Evolutionary conservation across 805 yeast genomes (phyloP), one percentile per base, ranked within the genome.

Genomic region (Suhomyces sp.): DNA sequence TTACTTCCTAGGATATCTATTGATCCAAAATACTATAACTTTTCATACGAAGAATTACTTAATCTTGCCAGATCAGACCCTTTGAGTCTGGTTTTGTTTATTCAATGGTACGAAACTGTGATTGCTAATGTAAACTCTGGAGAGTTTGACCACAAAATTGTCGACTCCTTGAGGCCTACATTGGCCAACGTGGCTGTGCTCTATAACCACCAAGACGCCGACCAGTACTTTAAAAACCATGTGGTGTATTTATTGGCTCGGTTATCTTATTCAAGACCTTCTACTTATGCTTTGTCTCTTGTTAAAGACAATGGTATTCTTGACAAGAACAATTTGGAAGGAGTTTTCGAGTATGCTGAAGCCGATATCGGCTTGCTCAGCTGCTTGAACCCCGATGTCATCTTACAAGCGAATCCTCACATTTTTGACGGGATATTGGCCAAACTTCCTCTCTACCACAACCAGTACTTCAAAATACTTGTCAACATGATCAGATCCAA

Each of bases 101-200:
- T 68, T 10, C 62, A 62, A 21, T 71, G 63, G 55, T 69, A 67
- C 49, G 53, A 48, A 21, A 61, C 59, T 24, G 46, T 66, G 8
- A 49, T 68, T 13, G 51, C n/a, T 9, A 37, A 31, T 13, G n/a
- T 35, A 6, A 19, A 33, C 33, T 33, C 21, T 6, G 35, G 21
- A 3, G n/a, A 19, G 21, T 22, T 43, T 19, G 37, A 25, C 8
- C 35, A 44, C 2, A 15, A 37, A 17, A 41, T 53, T 6, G 44
- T 57, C 24, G 50, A 48, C 13, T 20, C 24, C 7, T 37, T 58
- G 7, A 44, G 39, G 17, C 51, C 52, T 2, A 27, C 58, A 9
- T 43, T 57, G 29, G 20, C 29, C 15, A 49, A 49, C 41, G n/a
- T 56, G 9, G 37, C 45, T 5, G 13, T 37, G 35, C 9, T 57